Evolutionary conservation across 768 basidiomycete species (phyloP).

Genomic region (Hericium erinaceus): DNA sequence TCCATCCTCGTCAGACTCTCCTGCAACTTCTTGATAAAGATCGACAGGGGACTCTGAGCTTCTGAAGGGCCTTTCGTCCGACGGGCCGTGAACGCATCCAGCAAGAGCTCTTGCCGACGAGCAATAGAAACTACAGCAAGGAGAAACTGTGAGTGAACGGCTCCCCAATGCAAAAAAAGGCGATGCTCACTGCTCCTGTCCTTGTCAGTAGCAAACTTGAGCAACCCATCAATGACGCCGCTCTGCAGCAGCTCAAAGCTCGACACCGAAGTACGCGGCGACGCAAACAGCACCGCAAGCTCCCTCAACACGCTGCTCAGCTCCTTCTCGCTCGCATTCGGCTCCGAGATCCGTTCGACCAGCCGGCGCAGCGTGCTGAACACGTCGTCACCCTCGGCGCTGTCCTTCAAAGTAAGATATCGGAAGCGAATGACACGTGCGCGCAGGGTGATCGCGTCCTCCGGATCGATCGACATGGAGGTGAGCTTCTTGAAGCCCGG

Average conservation of each 20-base stretch:
- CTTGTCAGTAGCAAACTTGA: conserved; percentile 71
- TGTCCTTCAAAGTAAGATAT: conserved; percentile 51
- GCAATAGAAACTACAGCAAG: conserved; percentile 43
- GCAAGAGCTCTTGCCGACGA: conserved; percentile 67
- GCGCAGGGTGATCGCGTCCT: conserved; percentile 89
- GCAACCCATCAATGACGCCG: conserved; percentile 80
- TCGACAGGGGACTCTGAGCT: conserved; percentile 52
- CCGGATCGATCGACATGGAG: conserved; percentile 65
- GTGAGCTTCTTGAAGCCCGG: conserved; percentile 64
- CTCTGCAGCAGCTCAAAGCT: conserved; percentile 95
- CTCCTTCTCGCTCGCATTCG: conserved; percentile 52
- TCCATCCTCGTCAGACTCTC: conserved; percentile 95
- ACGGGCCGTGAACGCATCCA: conserved; percentile 64
- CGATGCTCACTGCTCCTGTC: conserved; percentile 44
- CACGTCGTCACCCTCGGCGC: conserved; percentile 48
- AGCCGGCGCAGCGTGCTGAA: conserved; percentile 54
- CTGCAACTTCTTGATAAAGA: conserved; percentile 91
- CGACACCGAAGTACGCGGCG: conserved; percentile 71
- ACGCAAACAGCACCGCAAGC: conserved; percentile 74
- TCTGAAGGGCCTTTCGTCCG: conserved; percentile 33
- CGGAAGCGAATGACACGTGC: conserved; percentile 84
- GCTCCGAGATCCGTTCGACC: conserved; percentile 52
- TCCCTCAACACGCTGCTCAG: conserved; percentile 54
- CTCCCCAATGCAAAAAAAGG: not conserved
- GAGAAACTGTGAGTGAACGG: no score